Base-by-base conservation (phyloP, 768 basidiomycete species). In the Dendrothele bispora region DNA sequence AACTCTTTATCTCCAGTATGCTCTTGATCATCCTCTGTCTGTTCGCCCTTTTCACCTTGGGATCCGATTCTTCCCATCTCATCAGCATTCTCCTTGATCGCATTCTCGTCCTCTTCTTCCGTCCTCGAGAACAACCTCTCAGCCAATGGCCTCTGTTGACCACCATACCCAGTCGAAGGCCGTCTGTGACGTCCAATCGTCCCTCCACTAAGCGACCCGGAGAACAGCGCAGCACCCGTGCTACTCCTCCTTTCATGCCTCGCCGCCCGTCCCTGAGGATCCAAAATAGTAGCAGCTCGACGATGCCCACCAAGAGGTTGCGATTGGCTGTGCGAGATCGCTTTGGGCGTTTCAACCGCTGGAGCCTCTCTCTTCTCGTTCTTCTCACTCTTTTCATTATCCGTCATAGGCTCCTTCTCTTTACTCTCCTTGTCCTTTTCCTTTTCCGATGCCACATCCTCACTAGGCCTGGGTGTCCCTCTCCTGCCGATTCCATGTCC, bases 161-260 rank as follows among this genome's bases (percentile, higher is more conserved):
- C 66, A 35, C 75, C 74, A 51, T 79, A 80, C 8, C 84, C 84
- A 25, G 84, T 87, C 45, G 86, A 88, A 3, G 87, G 86, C 44
- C 87, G 68, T 28, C 88, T 75, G 64, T 80, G 77, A 4, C 89
- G 73, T 8, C 84, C 84, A 49, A 87, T 75, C 4, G 84, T 81
- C 14, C 81, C 83, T 11, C 74, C 77, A 21, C 72, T 61, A 43
- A 55, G 57, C 2, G 53, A 34, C 18, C 57, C 52, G 39, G 54
- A 53, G 57, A 73, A 61, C 30, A 79, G 73, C 32, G 83, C 80
- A 20, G 80, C 87, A 22, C 88, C 84, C 0, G 85, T 87, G 58
- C 87, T 90, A 58, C 86, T 88, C 58, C 90, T 67, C 58, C 89
- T 72, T 53, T 88, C 86, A 60, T 91, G 89, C 35, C 83, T 72